Percentiles rank a stretch among this genome's conserved stretches.
Evolutionary conservation across 305 asterid genomes (phyloP).

Genomic region (Solanum hybrid): DNA sequence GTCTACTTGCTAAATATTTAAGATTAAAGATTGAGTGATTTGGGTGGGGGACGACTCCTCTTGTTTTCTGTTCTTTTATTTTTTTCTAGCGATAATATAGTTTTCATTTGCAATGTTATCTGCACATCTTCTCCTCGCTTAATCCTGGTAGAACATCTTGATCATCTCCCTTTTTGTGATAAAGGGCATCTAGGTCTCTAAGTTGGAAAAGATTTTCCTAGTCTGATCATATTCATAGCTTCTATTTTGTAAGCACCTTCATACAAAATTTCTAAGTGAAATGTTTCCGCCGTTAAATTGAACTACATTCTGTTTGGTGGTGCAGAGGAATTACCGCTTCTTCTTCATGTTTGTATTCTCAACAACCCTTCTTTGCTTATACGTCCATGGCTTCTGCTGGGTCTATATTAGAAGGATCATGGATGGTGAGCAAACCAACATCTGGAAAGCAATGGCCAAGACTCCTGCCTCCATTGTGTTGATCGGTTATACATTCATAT

Average conservation of each 20-base stretch:
- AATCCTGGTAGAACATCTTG: slow-evolving; percentile 1
- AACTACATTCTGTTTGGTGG: slow-evolving; percentile 1
- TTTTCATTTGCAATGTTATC: neutral
- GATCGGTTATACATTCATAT: slow-evolving; percentile 51
- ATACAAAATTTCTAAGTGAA: neutral
- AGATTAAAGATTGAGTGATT: neutral
- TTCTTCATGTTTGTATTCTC: slow-evolving; percentile 87
- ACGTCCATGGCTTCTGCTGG: slow-evolving; percentile 77
- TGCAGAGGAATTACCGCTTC: slow-evolving; percentile 92
- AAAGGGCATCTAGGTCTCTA: neutral
- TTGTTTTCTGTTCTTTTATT: neutral
- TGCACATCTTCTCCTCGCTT: neutral
- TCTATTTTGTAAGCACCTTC: neutral
- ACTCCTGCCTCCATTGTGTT: slow-evolving; percentile 75
- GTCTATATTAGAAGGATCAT: slow-evolving; percentile 53
- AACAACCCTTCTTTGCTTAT: slow-evolving; percentile 54
- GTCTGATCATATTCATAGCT: neutral
- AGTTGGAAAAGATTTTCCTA: neutral
- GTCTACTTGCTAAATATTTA: neutral
- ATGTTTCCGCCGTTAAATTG: neutral
- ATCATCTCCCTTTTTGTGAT: neutral
- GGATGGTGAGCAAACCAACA: slow-evolving; percentile 39
- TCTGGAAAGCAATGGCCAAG: slow-evolving; percentile 56
- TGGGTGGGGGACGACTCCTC: neutral
- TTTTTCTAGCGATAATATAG: neutral